Percentiles rank a stretch among this genome's conserved stretches.
These are phyloP conservation scores for Protomyces inundatus DNA, from an alignment of 1,139 yeast genomes.

Conservation along the genomic window DNA sequence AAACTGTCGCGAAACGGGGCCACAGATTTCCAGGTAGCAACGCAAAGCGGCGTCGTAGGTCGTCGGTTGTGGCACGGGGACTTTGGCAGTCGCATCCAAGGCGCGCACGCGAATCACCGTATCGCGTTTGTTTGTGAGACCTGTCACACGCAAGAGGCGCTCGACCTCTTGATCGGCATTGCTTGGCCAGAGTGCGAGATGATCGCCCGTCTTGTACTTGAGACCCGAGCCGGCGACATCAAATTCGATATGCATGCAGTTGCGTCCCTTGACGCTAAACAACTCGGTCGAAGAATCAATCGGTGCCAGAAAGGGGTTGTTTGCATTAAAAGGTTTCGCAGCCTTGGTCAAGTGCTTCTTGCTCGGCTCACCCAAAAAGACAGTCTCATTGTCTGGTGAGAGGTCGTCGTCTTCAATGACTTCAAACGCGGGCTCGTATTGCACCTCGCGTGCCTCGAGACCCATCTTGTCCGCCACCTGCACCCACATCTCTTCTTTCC, in stretches of 20 bases:
- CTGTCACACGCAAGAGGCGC: constrained; percentile 59
- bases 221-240: constrained; percentile 71
- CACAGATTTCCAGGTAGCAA: constrained; percentile 84
- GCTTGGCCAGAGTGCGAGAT: constrained; percentile 90
- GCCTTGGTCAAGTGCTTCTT: constrained; percentile 52
- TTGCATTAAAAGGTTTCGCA: constrained; percentile 75
- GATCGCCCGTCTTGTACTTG: constrained; percentile 92
- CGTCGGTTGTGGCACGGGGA: constrained; percentile 87
- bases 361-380: constrained; percentile 83
- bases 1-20: constrained; percentile 87
- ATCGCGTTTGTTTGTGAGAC: constrained; percentile 51
- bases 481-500: constrained; percentile 67
- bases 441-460: constrained; percentile 58
- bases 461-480: constrained; percentile 44
- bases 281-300: constrained; percentile 60
- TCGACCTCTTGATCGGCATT: constrained; percentile 71
- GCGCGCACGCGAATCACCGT: constrained; percentile 61
- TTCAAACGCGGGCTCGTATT: constrained; percentile 67
- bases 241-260: constrained; percentile 86
- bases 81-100: constrained; percentile 66
- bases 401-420: constrained; percentile 41
- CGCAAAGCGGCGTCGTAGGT: constrained; percentile 82
- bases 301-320: constrained; percentile 79
- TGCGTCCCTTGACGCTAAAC: constrained; percentile 60
- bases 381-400: constrained; percentile 38